Evolutionary conservation across 2,329 filamentous ascomycete species (phyloP).

Genomic region (Anthostomella pinea): DNA sequence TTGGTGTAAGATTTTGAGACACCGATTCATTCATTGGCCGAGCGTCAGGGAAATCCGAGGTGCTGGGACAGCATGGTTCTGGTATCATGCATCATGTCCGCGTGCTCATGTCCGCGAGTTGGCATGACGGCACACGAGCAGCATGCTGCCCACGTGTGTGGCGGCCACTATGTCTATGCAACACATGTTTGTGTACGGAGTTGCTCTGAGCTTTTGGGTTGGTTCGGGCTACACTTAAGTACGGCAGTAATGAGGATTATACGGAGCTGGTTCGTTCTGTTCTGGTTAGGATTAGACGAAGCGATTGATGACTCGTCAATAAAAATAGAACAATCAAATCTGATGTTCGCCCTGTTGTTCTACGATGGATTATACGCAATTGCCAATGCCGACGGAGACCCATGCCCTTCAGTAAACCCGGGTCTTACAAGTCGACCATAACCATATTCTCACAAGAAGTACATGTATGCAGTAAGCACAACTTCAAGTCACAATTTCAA

Average conservation of each 20-base stretch:
- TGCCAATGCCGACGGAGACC: neutral
- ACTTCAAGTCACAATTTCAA: no score
- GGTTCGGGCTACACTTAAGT: no score
- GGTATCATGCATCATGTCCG: conserved; percentile 1
- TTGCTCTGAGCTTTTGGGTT: conserved; percentile 2
- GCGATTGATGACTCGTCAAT: neutral
- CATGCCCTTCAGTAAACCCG: neutral
- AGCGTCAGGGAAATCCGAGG: neutral
- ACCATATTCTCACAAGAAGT: no score
- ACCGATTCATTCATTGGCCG: neutral
- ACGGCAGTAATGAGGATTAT: no score
- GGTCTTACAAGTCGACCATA: no score
- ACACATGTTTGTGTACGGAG: no score
- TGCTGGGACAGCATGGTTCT: conserved; percentile 4
- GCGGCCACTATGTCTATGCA: no score
- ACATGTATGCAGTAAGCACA: no score
- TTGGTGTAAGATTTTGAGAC: conserved; percentile 43
- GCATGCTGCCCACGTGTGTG: conserved; percentile 2
- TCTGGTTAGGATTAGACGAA: neutral
- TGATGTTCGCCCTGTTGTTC: neutral
- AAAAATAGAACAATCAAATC: neutral
- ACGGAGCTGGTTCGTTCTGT: no score
- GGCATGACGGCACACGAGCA: neutral
- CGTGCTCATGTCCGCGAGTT: no score
- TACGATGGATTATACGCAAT: neutral